Evolutionary conservation across 2,329 filamentous ascomycete species (phyloP), one percentile per base, ranked within the genome.

Genomic region (Trichocomaceae sp.): DNA sequence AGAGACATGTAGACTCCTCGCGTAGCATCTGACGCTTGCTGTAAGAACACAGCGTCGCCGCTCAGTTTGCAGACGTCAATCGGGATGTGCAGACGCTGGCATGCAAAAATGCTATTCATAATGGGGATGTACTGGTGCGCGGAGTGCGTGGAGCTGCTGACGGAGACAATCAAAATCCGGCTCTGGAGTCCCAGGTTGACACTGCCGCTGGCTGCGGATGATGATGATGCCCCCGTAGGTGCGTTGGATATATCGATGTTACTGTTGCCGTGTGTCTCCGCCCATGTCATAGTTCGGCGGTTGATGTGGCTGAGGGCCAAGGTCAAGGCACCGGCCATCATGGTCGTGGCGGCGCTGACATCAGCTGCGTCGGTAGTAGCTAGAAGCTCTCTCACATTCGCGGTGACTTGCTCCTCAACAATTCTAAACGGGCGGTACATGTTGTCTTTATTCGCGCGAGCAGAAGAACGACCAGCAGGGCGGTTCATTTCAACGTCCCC

Each of bases 51-150:
- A 0, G 92, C 89, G 62, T 90, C 83, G 20, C 89, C 90, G 42
- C 86, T 84, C 12, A 99, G 79, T 61, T 95, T 87, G 58, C 95
- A 81, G 33, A 96, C 92, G 70, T 99, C 93, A 64, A 99, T 90
- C 22, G 91, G 88, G 60, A 99, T 90, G 63, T 83, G 83, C 54
- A 90, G 81, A 60, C 92, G 85, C 65, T 95, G 88, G 57, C 92
- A 93, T 2, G 93, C 93, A 72, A 99, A 99, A 58, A 97, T 95
- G 64, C 87, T 83, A 74, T 99, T 99, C 93, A 99, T 99, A 62
- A 95, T 93, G 0, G 92, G 87, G 54, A 99, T 99, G 75, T 99
- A 99, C 71, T 97, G 85, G 58, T 83, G 87, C 5, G 90, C 84
- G 0, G 95, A 83, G 64, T 92, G 88, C 66, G 90, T 90, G 39